phyloP scores from a whole-genome alignment of 2,329 filamentous ascomycete genomes.

The Penicillium glabrum region DNA sequence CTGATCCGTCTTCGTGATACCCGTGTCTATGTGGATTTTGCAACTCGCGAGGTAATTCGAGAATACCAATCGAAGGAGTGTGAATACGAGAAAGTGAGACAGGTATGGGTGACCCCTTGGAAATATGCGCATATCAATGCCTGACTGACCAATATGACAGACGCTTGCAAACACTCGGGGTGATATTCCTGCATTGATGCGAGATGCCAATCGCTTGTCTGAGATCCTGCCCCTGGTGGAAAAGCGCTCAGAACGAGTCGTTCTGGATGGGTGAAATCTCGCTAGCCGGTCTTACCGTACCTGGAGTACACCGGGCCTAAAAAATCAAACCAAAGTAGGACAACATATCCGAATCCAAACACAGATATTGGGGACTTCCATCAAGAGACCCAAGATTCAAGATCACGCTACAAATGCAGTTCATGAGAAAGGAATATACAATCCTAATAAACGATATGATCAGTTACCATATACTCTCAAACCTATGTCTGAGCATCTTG shows the following conservation, averaged over 20 bases:
- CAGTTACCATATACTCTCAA: background rate
- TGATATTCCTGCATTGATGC: constrained; percentile 72
- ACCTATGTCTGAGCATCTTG: background rate
- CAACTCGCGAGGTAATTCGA: constrained; percentile 71
- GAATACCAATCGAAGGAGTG: constrained; percentile 91
- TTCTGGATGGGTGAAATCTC: constrained; percentile 20
- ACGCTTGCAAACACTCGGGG: constrained; percentile 61
- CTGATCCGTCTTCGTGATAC: constrained; percentile 86
- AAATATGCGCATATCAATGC: background rate
- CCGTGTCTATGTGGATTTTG: constrained; percentile 87
- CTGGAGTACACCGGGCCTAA: background rate
- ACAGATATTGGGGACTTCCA: background rate
- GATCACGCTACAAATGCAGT: background rate
- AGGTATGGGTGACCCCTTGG: constrained; percentile 50
- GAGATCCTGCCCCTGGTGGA: constrained; percentile 71
- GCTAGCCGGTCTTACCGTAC: background rate
- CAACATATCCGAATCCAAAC: background rate
- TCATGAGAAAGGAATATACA: background rate
- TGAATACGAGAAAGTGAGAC: constrained; percentile 71
- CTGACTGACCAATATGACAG: constrained; percentile 25
- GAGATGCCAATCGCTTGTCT: constrained; percentile 75
- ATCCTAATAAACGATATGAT: background rate
- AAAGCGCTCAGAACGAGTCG: constrained; percentile 60
- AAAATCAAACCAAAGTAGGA: background rate
- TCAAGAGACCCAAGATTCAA: background rate